Evolutionary conservation across 495 filamentous ascomycete genomes (phyloP), one percentile per base, ranked within the genome.

Genomic region (Penicillium pulvis): DNA sequence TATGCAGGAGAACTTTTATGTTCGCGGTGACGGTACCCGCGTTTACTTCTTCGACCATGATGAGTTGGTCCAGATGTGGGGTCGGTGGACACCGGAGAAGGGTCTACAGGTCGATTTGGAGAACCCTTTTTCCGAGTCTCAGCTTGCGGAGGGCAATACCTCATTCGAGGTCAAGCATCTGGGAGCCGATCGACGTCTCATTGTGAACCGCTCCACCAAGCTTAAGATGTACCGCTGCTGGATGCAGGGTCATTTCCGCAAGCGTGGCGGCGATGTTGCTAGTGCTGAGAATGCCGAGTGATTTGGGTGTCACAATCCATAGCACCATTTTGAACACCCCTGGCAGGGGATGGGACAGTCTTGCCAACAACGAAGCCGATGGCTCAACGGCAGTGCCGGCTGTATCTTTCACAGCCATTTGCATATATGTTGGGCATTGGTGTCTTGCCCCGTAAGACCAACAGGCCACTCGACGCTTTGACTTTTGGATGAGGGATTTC

Each of bases 191-290:
- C 83, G 90, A 59, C 83, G 95, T 57, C 78, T 98, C 77, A 79
- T 98, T 47, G 93, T 98, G 55, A 98, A 98, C 70, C 87, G 94
- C 44, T 88, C 90, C 56, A 85, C 85, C 62, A 87, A 91, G 72
- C 73, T 97, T 9, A 98, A 98, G 76, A 98, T 98, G 94, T 97
- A 97, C 75, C 87, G 94, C 44, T 97, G 92, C 78, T 83, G 94
- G 94, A 87, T 98, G 71, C 94, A 98, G 71, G 95, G 90, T 20
- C 85, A 87, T 12, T 97, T 98, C 71, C 79, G 73, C 57, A 98
- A 97, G 74, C 83, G 84, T 28, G 64, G 53, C 39, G 61, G 55
- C 8, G 47, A 19, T 35, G 28, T 31, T 24, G 28, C 16, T 16
- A 39, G 19, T 35, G 23, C 33, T n/a, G 46, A 42, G 16, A 39